Base-by-base conservation (phyloP, 257 asterid genomes). In the Salvia rosmarinus region DNA sequence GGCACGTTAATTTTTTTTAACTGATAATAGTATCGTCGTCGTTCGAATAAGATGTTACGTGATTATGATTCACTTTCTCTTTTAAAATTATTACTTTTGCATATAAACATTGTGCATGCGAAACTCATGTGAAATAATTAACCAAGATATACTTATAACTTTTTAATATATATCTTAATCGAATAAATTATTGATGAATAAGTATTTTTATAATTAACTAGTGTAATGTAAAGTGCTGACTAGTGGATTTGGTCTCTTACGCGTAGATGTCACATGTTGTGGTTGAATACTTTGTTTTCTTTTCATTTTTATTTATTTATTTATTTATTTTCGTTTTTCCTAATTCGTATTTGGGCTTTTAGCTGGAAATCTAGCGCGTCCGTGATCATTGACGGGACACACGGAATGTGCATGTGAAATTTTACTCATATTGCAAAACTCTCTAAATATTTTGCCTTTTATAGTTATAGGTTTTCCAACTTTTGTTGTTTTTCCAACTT, bases 341-440 rank as follows among this genome's bases (percentile, higher is more conserved):
- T 39, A 35, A 19, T 39, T 40, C n/a, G 10, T 17, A 17, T 28
- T 19, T n/a, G 3, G 60, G 68, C 9, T 49, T 64, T 35, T 65
- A 62, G 86, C 78, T 79, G 86, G 83, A 76, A 70, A 68, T 47
- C 7, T 44, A 68, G 54, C 55, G 60, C 55, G 76, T 78, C 92
- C 92, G 92, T 87, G 92, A 84, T 61, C 56, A 74, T 74, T 65
- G 79, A 84, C 67, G 73, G 40, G 47, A 50, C 79, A 65, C 88
- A 82, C 84, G 82, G 85, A 74, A 68, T 73, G 65, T 78, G 51
- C 87, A 83, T 84, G 85, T 77, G 72, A 58, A 54, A 4, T 59
- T 54, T 64, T 63, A 61, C 42, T 64, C 20, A n/a, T n/a, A 34
- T 14, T 68, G 28, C 11, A 16, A 17, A n/a, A 49, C 25, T 39